phyloP scores from a whole-genome alignment of 2,329 filamentous ascomycete species.

The Stylonectria norvegica region DNA sequence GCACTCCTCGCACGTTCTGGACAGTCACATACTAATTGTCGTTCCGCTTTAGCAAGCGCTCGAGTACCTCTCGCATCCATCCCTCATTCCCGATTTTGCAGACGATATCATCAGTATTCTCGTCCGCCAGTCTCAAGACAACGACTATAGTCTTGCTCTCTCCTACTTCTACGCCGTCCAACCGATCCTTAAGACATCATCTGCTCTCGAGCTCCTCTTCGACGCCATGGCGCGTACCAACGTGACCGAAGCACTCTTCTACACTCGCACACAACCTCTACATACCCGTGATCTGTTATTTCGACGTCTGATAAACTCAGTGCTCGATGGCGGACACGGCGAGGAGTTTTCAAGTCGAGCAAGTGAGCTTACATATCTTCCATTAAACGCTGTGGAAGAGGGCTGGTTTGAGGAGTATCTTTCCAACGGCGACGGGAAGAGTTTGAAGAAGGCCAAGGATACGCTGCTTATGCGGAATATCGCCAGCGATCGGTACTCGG shows the following conservation, averaged over 20 bases:
- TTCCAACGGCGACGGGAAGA: conserved; percentile 60
- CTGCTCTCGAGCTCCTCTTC: conserved; percentile 65
- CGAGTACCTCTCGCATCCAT: conserved; percentile 74
- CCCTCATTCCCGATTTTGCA: conserved; percentile 74
- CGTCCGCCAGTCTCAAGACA: conserved; percentile 55
- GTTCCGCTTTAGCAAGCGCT: conserved; percentile 54
- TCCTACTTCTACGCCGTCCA: conserved; percentile 76
- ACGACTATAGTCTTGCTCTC: conserved; percentile 64
- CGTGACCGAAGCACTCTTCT: conserved; percentile 70
- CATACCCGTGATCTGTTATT: conserved; percentile 62
- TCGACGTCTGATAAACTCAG: conserved; percentile 59
- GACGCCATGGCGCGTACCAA: conserved; percentile 64
- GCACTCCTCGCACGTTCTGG: not conserved
- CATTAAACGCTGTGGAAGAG: conserved; percentile 69
- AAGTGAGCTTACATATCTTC: conserved; percentile 68
- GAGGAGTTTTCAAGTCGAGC: conserved; percentile 52
- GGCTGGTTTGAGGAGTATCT: conserved; percentile 70
- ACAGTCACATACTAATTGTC: not conserved
- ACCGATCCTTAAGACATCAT: conserved; percentile 63
- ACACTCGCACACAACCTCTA: conserved; percentile 63
- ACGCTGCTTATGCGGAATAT: conserved; percentile 72
- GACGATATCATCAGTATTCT: conserved; percentile 75
- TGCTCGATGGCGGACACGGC: conserved; percentile 43
- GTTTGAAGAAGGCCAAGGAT: conserved; percentile 64
- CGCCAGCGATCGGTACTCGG: conserved; percentile 58